Base-by-base conservation (phyloP, 192 early-diverging fungal genomes). In the Kappamyces sp. region DNA sequence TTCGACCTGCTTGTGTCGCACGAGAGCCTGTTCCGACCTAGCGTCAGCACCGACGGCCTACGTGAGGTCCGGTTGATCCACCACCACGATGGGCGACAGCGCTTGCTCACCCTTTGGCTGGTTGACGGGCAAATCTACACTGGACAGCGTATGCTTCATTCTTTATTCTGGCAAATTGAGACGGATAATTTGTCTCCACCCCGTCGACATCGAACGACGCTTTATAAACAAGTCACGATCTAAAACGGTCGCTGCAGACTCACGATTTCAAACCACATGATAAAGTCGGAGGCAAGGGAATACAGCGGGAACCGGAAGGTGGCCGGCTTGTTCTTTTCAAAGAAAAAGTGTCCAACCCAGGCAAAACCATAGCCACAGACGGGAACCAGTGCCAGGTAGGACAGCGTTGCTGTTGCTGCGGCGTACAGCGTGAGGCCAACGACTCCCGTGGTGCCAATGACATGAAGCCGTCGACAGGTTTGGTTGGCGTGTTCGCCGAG, bases 271-370 rank as follows among this genome's bases (percentile, higher is more conserved):
- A 11, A 58, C 39, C 42, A 58, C 75, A 86, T 58, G 35, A 63
- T 71, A 40, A 69, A 76, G 55, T 86, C 84, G 14, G 77, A 66
- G 39, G 76, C 65, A 1, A 86, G 55, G 1, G 78, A 81, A 62
- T 73, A 88, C 33, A 88, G 31, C 1, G 86, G 86, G 57, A 84
- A 84, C 59, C 65, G 76, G 67, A 88, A 88, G 0, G 86, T 88
- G 1, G 86, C 86, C 47, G 86, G 86, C 48, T 76, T 79, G 71
- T 81, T 84, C 51, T 65, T 67, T 47, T 75, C 80, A 65, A 80
- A 86, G 4, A 84, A 15, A 53, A 84, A 86, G 34, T 86, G 80
- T 3, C 82, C 83, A 51, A 84, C 40, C 86, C 86, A 88, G 5
- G 86, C 86, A 37, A 75, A 78, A 6, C 57, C 73, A 48, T 87